phyloP scores from a whole-genome alignment of 805 yeast genomes.

The Candida xyloterini region DNA sequence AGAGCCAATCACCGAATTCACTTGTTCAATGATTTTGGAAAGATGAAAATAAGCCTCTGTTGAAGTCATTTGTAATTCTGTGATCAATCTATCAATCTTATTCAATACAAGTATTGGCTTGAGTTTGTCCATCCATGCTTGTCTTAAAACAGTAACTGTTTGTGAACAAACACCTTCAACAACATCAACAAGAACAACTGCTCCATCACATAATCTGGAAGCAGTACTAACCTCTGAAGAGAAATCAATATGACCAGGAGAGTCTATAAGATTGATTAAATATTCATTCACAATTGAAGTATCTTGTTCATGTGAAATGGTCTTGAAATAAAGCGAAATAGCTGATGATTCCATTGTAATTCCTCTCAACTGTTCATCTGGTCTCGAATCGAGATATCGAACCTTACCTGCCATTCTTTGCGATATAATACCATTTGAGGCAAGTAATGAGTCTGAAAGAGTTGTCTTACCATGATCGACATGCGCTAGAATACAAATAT shows the following conservation, averaged over 20 bases:
- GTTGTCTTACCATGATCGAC: slow-evolving; percentile 99
- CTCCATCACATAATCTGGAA: slow-evolving; percentile 94
- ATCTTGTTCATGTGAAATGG: slow-evolving; percentile 39
- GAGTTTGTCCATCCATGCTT: slow-evolving; percentile 91
- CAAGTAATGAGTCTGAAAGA: slow-evolving; percentile 83
- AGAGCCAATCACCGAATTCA: slow-evolving; percentile 90
- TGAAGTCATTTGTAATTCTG: slow-evolving; percentile 80
- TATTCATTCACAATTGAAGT: slow-evolving; percentile 59
- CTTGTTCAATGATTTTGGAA: slow-evolving; percentile 80
- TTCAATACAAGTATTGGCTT: slow-evolving; percentile 86
- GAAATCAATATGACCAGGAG: slow-evolving; percentile 99
- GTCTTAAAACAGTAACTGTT: slow-evolving; percentile 90
- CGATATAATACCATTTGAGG: slow-evolving; percentile 95
- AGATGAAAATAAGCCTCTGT: slow-evolving; percentile 82
- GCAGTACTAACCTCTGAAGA: slow-evolving; percentile 96
- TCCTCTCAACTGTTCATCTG: slow-evolving; percentile 94
- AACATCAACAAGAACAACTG: slow-evolving; percentile 90
- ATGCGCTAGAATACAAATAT: slow-evolving; percentile 94
- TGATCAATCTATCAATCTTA: slow-evolving; percentile 82
- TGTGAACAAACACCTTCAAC: slow-evolving; percentile 99
- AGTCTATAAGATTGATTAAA: slow-evolving; percentile 87
- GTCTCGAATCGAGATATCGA: slow-evolving; percentile 86
- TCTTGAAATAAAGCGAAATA: slow-evolving; percentile 84
- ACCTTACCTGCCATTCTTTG: slow-evolving; percentile 94
- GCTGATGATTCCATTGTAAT: slow-evolving; percentile 98